Base-by-base conservation (phyloP, 2,329 filamentous ascomycete species). In the Akanthomyces lecanii region DNA sequence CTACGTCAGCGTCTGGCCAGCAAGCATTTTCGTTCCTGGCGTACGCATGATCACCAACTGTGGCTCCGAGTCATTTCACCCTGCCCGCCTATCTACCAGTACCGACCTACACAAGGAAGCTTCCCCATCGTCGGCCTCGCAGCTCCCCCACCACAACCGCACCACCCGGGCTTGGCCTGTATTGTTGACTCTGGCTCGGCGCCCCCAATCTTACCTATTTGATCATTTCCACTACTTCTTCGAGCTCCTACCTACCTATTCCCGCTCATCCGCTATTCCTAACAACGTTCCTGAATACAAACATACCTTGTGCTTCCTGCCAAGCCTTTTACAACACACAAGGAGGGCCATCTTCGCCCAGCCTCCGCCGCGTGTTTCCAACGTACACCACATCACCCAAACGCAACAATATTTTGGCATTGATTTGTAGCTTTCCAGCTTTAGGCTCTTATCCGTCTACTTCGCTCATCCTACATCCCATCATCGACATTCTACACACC, bases 291-390 rank as follows among this genome's bases (percentile, higher is more conserved):
- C 40, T 56, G 25, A 36, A 55, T 58, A 40, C 45, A 50, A 25
- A 50, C 45, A 25, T 48, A 40, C 47, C 33, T 45, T 51, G 56
- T 59, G 56, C 45, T 33, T 51, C 56, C 12, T 51, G 56, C 56
- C 56, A 59, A 59, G 56, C 21, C 50, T 55, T 45, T 16, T 59
- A n/a, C 56, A 16, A 42, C 47, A 42, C 56, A 51, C 12, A 51
- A 51, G 21, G 11, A 12, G n/a, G 28, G 16, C 56, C 45, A 21
- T 59, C 33, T 36, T 59, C 45, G 23, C 56, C 47, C 36, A 38
- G 10, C 47, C 12, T 28, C 56, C 47, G 23, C 36, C 18, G 45
- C 36, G 12, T 45, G 45, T 28, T 59, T 47, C 33, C 56, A 51
- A 51, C 56, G 11, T 28, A 10, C 42, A 54, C 51, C 21, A 25